These are phyloP conservation scores for Wickerhamomyces bisporus DNA, from an alignment of 805 yeast genomes.

Conservation along the genomic window DNA sequence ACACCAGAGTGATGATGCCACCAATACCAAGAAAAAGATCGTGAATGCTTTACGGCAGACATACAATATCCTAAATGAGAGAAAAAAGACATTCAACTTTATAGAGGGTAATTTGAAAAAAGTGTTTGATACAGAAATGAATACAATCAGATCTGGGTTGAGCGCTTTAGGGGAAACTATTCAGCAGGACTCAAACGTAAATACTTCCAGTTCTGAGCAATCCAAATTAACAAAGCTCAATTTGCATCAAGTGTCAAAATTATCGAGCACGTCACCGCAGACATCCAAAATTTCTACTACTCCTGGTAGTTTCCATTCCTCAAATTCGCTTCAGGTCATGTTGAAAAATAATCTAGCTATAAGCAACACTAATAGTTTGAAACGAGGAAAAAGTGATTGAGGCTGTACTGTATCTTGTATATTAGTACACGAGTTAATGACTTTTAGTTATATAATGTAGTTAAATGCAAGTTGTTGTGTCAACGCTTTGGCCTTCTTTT, in stretches of 20 bases:
- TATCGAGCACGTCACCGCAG: constrained; percentile 1
- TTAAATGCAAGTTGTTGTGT: not conserved
- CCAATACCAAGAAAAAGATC: constrained; percentile 8
- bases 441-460: not conserved
- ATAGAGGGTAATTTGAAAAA: constrained; percentile 11
- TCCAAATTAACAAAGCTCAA: too few relatives aligned
- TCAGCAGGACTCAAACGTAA: constrained; percentile 5
- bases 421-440: not conserved
- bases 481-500: not conserved
- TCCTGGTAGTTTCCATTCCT: not conserved
- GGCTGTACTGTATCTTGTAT: not conserved
- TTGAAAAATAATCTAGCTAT: constrained; percentile 10
- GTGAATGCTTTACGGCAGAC: constrained; percentile 4
- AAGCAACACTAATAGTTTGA: not conserved
- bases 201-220: constrained; percentile 1
- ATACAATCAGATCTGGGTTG: constrained; percentile 14
- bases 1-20: constrained; percentile 2
- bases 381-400: constrained; percentile 10
- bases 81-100: constrained; percentile 7
- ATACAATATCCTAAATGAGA: constrained; percentile 5
- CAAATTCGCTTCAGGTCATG: constrained; percentile 6
- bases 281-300: too few relatives aligned
- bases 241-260: not conserved
- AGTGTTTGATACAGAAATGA: constrained; percentile 15
- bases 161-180: constrained; percentile 10